phyloP scores from a whole-genome alignment of 345 rosid genomes.

The Ailanthus altissimus region DNA sequence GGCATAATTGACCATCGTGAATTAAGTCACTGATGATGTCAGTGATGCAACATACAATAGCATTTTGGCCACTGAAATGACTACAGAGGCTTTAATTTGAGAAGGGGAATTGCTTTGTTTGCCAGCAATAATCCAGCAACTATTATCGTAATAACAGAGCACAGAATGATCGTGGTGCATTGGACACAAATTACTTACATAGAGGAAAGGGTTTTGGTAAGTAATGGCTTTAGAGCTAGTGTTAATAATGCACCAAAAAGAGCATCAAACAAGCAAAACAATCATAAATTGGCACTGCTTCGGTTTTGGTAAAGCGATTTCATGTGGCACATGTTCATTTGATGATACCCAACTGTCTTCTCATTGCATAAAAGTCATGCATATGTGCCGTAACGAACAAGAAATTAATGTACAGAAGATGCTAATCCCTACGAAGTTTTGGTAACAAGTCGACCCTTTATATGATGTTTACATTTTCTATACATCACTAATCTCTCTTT shows the following conservation, averaged over 20 bases:
- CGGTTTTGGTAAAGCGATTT: background rate
- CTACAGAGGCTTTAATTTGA: background rate
- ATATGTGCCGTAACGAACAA: slow-evolving; percentile 16
- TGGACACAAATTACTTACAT: too few relatives aligned
- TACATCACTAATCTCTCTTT: background rate
- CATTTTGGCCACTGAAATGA: background rate
- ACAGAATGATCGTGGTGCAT: too few relatives aligned
- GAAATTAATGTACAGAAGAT: background rate
- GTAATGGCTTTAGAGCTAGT: too few relatives aligned
- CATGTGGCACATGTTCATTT: background rate
- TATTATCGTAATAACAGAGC: too few relatives aligned
- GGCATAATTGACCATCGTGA: background rate
- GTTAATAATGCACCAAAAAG: too few relatives aligned
- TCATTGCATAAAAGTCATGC: background rate
- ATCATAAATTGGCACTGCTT: background rate
- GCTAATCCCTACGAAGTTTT: background rate
- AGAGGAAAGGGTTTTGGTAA: too few relatives aligned
- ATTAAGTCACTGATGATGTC: background rate
- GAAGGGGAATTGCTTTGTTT: background rate
- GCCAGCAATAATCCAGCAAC: too few relatives aligned
- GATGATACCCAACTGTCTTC: background rate
- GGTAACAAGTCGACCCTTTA: background rate
- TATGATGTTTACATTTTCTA: background rate
- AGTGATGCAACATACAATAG: too few relatives aligned
- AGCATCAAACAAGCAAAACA: background rate